Conservation (phyloP, 768 basidiomycete species). For the Termitomyces sp. region DNA sequence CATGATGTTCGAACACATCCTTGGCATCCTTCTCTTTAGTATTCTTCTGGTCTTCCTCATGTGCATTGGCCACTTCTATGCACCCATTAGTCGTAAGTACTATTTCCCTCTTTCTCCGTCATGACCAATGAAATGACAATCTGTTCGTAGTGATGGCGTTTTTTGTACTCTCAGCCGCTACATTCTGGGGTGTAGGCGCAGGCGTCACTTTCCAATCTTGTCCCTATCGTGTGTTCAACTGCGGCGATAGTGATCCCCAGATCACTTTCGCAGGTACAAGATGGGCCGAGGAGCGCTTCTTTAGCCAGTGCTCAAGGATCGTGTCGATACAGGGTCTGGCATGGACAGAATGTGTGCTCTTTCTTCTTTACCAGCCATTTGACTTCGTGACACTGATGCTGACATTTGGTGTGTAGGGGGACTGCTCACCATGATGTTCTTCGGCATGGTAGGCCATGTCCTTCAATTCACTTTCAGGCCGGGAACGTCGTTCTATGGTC, state of each 20-base stretch:
- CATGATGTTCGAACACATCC: conserved; percentile 11
- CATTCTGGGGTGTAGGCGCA: conserved; percentile 10
- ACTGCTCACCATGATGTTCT: conserved; percentile 8
- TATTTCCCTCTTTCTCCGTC: background rate
- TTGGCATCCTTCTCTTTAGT: conserved; percentile 9
- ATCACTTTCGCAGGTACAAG: conserved; percentile 3
- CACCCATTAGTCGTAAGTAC: conserved; percentile 1
- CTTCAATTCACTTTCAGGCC: conserved; percentile 2
- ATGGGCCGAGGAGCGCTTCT: conserved; percentile 9
- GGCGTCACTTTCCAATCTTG: conserved; percentile 8
- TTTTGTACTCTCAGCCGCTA: conserved; percentile 5
- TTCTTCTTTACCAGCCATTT: too few species aligned
- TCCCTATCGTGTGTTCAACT: conserved; percentile 10
- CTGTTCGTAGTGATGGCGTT: conserved; percentile 6
- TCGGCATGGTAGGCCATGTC: conserved; percentile 7
- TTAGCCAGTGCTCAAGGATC: conserved; percentile 11
- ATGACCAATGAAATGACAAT: background rate
- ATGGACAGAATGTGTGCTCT: conserved; percentile 9
- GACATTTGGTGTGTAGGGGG: conserved; percentile 1
- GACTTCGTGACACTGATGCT: background rate
- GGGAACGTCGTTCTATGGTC: conserved; percentile 5
- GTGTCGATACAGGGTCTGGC: conserved; percentile 11
- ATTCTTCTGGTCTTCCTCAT: conserved; percentile 7
- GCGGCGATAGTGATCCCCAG: background rate
- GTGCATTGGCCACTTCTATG: conserved; percentile 9